A percentile compares a stretch with the other conserved stretches of the same genome.
phyloP scores from a whole-genome alignment of 2,329 filamentous ascomycete genomes.

The Calonectria fujianensis region DNA sequence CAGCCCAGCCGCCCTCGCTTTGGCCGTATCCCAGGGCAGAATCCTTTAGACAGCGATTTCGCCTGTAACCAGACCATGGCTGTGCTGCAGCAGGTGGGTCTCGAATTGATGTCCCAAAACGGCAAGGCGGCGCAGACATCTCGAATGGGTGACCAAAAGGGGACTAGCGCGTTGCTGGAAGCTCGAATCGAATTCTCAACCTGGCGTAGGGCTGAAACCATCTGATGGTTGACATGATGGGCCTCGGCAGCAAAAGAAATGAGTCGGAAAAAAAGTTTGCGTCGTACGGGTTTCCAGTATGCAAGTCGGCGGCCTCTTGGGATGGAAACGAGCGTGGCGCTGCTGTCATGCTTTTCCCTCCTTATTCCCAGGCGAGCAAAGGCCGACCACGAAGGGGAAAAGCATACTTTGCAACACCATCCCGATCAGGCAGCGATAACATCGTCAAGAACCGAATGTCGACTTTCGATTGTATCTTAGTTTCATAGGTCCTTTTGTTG shows the following conservation, averaged over 20 bases:
- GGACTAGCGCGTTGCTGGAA: constrained; percentile 8
- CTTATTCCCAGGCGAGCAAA: neutral
- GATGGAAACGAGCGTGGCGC: neutral
- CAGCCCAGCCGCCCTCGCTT: neutral
- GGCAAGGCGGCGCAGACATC: constrained; percentile 14
- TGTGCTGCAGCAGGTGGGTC: constrained; percentile 36
- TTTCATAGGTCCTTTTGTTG: too few species aligned
- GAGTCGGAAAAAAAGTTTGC: neutral
- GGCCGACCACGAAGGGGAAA: neutral
- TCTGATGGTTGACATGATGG: neutral
- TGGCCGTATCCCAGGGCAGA: constrained; percentile 25
- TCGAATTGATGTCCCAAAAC: constrained; percentile 24
- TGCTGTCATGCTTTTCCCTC: neutral
- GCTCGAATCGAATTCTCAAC: constrained; percentile 53
- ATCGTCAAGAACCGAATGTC: too few species aligned
- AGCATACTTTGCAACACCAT: neutral
- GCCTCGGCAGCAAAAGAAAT: neutral
- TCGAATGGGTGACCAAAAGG: constrained; percentile 47
- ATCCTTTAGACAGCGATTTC: constrained; percentile 25
- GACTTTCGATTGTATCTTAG: too few species aligned
- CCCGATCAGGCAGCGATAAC: neutral
- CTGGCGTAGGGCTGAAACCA: constrained; percentile 31
- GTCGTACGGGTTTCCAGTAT: neutral
- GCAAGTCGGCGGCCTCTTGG: constrained; percentile 7
- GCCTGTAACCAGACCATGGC: constrained; percentile 43